Evolutionary conservation across 2,329 filamentous ascomycete genomes (phyloP), one percentile per base, ranked within the genome.

Genomic region (Grosmannia penicillata): DNA sequence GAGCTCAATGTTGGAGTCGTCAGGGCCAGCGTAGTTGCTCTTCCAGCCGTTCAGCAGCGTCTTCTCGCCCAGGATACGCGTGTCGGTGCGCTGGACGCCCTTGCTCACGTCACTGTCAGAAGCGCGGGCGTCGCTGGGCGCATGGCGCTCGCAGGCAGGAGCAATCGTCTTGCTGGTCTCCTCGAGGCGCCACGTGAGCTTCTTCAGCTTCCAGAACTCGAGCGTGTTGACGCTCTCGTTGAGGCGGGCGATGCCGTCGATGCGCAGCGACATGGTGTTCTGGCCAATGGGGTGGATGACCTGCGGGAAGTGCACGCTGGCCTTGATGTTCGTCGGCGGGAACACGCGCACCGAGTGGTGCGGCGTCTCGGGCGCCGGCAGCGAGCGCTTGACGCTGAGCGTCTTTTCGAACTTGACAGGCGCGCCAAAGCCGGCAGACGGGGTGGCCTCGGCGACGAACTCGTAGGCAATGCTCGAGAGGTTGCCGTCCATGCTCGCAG

Each of bases 291-390:
- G 86, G 60, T 94, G 80, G 45, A 95, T 78, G 46, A 93, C 75
- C 27, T 83, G 75, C 33, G 80, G 80, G 46, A 93, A 78, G 51
- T 84, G 78, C 45, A 91, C 81, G 52, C 78, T 79, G 42, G 85
- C 82, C 48, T 84, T 87, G 51, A 98, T 78, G 60, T 93, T 91
- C 48, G 91, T 98, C 0, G 91, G 89, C 34, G 89, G 91, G 61
- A 98, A 98, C 53, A 96, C 82, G 52, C 89, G 84, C 45, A 94
- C 78, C 14, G 83, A 93, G 59, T 87, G 79, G 60, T 93, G 89
- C 44, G 93, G 85, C 38, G 72, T 68, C 35, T 85, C 82, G 3
- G 83, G 75, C 38, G 80, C 60, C 8, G 62, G 69, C 21, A 96
- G 73, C 25, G 86, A 82, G 44, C 89, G 82, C 61, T 79, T 79